Base-by-base conservation (phyloP, 2,329 filamentous ascomycete species). In the Zopfia rhizophila region DNA sequence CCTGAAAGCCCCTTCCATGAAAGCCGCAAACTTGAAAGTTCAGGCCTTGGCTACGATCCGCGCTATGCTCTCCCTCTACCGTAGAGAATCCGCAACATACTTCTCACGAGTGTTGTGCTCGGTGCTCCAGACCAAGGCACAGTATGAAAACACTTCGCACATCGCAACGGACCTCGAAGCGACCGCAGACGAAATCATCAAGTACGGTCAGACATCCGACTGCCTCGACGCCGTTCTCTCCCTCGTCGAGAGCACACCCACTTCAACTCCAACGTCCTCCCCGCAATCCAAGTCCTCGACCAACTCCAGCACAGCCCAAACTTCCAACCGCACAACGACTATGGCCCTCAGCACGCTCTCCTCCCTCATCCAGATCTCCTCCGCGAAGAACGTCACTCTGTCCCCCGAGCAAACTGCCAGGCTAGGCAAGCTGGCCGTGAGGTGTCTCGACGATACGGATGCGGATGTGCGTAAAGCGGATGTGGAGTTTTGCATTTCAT, bases 31-130 rank as follows among this genome's bases (percentile, higher is more conserved):
- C 55, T 78, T 90, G 46, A 90, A 89, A 70, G 83, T 86, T 5
- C 89, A 92, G 70, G 85, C 88, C 14, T 75, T 92, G 8, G 83
- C 85, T 1, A 89, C 89, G 1, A 84, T 91, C 63, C 87, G 88
- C 63, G 80, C 90, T 3, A 80, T 93, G 41, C 80, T 91, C 11
- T 84, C 84, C 54, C 82, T 86, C 63, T 82, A 88, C 61, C 82
- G 84, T 24, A 82, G 83, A 42, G 80, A 78, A 52, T 89, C 90
- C 58, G 79, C 82, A 49, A 82, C 84, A 3, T 87, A 90, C 73
- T 83, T 89, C 30, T 81, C 85, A 11, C 81, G 82, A 18, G 85
- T 86, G 0, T 79, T 93, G 1, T 84, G 86, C 62, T 82, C 87
- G 5, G 76, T 91, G 1, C 77, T 91, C 16, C 76, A 79, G 24